A percentile compares a stretch with the other conserved stretches of the same genome.
These are phyloP conservation scores for Thermoascus crustaceus DNA, from an alignment of 2,329 filamentous ascomycete genomes.

Conservation along the genomic window DNA sequence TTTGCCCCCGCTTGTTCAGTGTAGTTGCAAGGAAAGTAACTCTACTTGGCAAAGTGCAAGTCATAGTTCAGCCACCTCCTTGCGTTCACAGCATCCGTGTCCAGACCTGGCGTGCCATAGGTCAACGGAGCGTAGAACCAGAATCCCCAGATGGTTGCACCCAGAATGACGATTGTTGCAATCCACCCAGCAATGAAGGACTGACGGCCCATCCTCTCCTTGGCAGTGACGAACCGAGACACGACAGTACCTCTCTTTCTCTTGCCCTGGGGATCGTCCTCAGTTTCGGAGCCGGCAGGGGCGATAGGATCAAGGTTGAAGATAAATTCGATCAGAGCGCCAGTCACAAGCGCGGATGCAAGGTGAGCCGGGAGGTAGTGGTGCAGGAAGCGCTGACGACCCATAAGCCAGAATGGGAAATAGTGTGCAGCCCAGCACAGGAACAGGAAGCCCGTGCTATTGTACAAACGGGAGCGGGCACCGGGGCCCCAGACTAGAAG, in stretches of 20 bases:
- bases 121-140: conserved; percentile 92
- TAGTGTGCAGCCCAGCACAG: conserved; percentile 96
- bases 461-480: conserved; percentile 88
- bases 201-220: conserved; percentile 71
- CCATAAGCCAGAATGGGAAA: conserved; percentile 96
- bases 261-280: conserved; percentile 30
- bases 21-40: conserved; percentile 8
- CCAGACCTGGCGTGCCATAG: conserved; percentile 85
- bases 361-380: conserved; percentile 95
- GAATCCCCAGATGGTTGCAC: conserved; percentile 65
- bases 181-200: conserved; percentile 73
- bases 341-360: conserved; percentile 80
- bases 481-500: conserved; percentile 48
- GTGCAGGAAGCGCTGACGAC: conserved; percentile 93
- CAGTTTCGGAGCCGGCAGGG: conserved; percentile 39
- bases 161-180: conserved; percentile 62
- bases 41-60: conserved; percentile 94
- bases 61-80: conserved; percentile 97
- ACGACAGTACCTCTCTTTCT: conserved; percentile 34
- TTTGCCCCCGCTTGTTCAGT: not conserved
- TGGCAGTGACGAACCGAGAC: conserved; percentile 61
- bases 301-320: conserved; percentile 78
- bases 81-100: conserved; percentile 65
- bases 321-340: conserved; percentile 87
- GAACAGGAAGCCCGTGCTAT: conserved; percentile 99